A percentile compares a stretch with the other conserved stretches of the same genome.
Conservation (phyloP, 2,329 filamentous ascomycete species). For the Aspergillus terreus region DNA sequence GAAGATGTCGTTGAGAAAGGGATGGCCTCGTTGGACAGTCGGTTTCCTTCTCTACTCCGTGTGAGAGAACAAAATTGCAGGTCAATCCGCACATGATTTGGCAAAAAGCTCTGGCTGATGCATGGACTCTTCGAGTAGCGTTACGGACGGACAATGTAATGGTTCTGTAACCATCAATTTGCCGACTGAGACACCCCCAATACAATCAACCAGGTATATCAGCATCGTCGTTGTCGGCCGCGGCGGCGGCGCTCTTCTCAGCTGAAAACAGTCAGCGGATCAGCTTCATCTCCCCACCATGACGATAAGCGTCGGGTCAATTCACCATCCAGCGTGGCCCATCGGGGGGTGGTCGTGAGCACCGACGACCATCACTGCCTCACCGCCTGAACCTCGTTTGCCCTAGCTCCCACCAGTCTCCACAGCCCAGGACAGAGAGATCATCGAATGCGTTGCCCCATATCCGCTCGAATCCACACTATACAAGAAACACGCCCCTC, state of each 20-base stretch:
- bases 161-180: neutral
- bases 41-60: too few species aligned
- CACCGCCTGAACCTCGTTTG: conserved; percentile 5
- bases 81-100: too few species aligned
- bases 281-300: conserved; percentile 3
- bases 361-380: neutral
- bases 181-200: neutral
- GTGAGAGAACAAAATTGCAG: too few species aligned
- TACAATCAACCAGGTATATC: neutral
- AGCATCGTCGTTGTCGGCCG: neutral
- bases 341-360: neutral
- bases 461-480: neutral
- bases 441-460: too few species aligned
- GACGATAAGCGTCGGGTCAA: conserved; percentile 3
- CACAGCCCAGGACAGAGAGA: neutral
- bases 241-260: conserved; percentile 1
- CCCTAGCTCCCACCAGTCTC: neutral
- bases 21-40: too few species aligned
- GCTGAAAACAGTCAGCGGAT: conserved; percentile 3
- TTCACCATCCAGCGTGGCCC: neutral
- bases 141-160: too few species aligned
- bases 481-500: neutral
- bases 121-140: too few species aligned
- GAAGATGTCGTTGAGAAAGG: too few species aligned
- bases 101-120: too few species aligned